Conservation (phyloP, 306 rosid genomes). For the Vicia sativa region DNA sequence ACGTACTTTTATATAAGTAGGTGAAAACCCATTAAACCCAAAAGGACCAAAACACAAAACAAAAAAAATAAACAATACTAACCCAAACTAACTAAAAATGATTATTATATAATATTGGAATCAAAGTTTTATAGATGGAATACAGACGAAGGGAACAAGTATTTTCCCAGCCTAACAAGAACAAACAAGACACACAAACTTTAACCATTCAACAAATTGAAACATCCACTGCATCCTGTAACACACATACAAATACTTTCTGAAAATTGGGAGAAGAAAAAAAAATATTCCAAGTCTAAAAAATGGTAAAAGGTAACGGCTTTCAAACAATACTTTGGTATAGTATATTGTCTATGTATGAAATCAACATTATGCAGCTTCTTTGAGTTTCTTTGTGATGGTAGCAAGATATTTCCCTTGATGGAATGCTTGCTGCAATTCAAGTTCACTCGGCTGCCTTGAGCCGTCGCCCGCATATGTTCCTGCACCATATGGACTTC, state of each 20-base stretch:
- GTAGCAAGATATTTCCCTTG: conserved; percentile 87
- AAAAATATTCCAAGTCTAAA: conserved; percentile 45
- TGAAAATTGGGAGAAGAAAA: conserved; percentile 7
- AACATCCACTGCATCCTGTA: conserved; percentile 43
- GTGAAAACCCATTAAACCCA: no score
- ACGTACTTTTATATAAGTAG: no score
- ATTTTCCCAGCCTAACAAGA: conserved; percentile 23
- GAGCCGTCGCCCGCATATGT: conserved; percentile 93
- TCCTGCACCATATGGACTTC: conserved; percentile 97
- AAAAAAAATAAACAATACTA: no score
- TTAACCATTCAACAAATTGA: conserved; percentile 44
- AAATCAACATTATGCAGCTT: conserved; percentile 50
- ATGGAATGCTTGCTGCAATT: conserved; percentile 88
- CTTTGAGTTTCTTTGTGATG: conserved; percentile 94
- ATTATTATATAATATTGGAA: conserved; percentile 10
- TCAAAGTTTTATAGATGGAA: conserved; percentile 21
- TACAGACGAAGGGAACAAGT: conserved; percentile 24
- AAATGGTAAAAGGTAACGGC: conserved; percentile 42
- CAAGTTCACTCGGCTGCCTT: conserved; percentile 80
- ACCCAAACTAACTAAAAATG: no score
- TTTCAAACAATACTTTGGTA: conserved; percentile 44
- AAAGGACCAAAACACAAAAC: no score
- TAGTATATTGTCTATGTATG: conserved; percentile 38
- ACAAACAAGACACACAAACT: conserved; percentile 44
- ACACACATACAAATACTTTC: conserved; percentile 52